Evolutionary conservation across 352 stramenopile genomes (phyloP), one percentile per base, ranked within the genome.

Genomic region (Phytophthora pisi): DNA sequence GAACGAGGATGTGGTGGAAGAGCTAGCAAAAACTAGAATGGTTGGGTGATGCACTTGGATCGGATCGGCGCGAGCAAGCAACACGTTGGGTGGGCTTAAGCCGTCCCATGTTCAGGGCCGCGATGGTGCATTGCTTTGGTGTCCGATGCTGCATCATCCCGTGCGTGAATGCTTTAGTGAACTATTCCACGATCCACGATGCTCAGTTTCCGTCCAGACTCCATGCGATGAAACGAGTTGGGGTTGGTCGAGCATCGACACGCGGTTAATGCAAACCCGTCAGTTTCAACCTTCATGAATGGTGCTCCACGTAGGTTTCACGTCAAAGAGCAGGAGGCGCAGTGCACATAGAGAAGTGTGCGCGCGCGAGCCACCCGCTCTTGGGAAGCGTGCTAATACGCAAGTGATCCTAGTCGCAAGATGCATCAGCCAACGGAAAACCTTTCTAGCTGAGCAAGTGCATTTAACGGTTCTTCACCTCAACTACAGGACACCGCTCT

Each of bases 401-500:
- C 54, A 64, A 68, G 57, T 20, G 1, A 16, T 10, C 56, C 26
- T 43, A 49, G 43, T 61, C 64, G 49, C 64, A 51, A 28, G 18
- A 54, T 45, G 38, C 34, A 11, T 18, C 15, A 51, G 45, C 26
- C 18, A 57, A 50, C 36, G 38, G 13, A 57, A 50, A 38, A 11
- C 45, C 42, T 26, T 24, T 49, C 6, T 24, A 1, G n/a, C 23
- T 49, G 42, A 49, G n/a, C n/a, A 23, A 24, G 13, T 38, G 10
- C 31, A 38, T 38, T 10, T 11, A 38, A 30, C 26, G 26, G 4
- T 30, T 30, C 23, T 53, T 16, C 15, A 15, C 40, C 6, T 60
- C 53, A 57, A 50, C 43, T 34, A 88, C 72, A 30, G 26, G 26
- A 30, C 26, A 4, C 67, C 74, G 13, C 63, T 55, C 43, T 81